Evolutionary conservation across 768 basidiomycete genomes (phyloP).

Genomic region (Tylopilus felleus): DNA sequence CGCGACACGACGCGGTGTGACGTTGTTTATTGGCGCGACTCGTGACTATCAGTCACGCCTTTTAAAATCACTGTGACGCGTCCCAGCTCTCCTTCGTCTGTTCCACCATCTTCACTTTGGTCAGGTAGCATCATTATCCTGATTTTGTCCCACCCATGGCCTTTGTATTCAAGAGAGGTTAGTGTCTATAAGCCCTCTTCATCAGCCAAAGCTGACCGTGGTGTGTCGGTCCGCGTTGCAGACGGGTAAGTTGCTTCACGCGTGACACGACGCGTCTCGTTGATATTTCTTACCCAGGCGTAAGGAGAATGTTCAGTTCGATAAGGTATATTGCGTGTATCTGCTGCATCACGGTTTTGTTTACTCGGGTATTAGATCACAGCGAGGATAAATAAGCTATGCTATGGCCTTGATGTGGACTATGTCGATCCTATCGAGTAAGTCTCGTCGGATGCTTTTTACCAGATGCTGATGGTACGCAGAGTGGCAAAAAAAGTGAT

Average conservation of each 20-base stretch:
- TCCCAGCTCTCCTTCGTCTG: constrained; percentile 14
- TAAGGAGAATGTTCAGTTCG: constrained; percentile 90
- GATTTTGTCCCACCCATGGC: constrained; percentile 35
- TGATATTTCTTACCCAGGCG: constrained; percentile 44
- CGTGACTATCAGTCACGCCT: constrained; percentile 30
- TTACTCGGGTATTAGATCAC: constrained; percentile 59
- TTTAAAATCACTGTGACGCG: constrained; percentile 34
- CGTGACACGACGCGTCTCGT: constrained; percentile 25
- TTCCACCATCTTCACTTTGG: constrained; percentile 23
- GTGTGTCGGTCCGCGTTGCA: constrained; percentile 19
- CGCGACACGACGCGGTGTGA: constrained; percentile 29
- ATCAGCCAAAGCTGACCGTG: constrained; percentile 7
- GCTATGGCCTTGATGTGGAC: constrained; percentile 91
- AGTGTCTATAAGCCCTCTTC: constrained; percentile 14
- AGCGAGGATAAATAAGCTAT: constrained; percentile 82
- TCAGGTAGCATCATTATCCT: constrained; percentile 1
- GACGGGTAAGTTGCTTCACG: constrained; percentile 42
- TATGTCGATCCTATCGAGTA: constrained; percentile 91
- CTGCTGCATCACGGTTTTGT: constrained; percentile 13
- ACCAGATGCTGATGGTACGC: constrained; percentile 7
- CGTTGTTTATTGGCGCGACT: constrained; percentile 31
- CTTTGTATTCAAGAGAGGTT: constrained; percentile 58
- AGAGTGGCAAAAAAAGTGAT: constrained; percentile 93
- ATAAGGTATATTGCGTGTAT: constrained; percentile 58
- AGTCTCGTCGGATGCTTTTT: background rate